Percentiles rank a stretch among this genome's conserved stretches.
Conservation (phyloP, 768 basidiomycete genomes). For the Pleurotus giganteus region DNA sequence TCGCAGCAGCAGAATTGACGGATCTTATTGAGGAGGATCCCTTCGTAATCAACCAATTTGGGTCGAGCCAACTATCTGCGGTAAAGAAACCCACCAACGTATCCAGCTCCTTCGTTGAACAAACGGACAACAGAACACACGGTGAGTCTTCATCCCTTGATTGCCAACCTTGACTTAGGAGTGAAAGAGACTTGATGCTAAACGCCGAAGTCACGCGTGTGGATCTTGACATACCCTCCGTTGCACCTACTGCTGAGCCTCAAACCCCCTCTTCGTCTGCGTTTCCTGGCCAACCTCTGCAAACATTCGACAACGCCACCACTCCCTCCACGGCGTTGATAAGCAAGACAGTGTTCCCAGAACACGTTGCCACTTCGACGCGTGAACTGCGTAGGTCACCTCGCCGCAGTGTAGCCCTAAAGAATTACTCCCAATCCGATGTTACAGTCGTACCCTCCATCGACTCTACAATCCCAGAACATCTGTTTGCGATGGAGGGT, state of each 20-base stretch:
- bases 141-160: neutral
- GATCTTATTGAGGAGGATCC: neutral
- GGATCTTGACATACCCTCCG: too few species aligned
- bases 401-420: conserved; percentile 9
- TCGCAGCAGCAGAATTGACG: neutral
- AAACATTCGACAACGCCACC: neutral
- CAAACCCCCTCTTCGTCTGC: neutral
- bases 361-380: neutral
- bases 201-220: too few species aligned
- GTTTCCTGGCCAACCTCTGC: neutral
- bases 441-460: neutral
- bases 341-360: neutral
- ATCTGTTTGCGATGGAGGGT: too few species aligned
- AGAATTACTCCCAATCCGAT: neutral
- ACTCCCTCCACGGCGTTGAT: neutral
- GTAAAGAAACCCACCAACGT: too few species aligned
- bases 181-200: neutral
- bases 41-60: neutral
- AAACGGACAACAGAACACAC: neutral
- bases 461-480: too few species aligned
- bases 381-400: conserved; percentile 13
- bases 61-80: neutral
- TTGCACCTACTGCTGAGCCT: neutral
- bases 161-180: neutral
- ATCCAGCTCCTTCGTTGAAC: too few species aligned